phyloP scores from a whole-genome alignment of 1,284 basidiomycete species.

The Microbotryum silenes-acaulis region DNA sequence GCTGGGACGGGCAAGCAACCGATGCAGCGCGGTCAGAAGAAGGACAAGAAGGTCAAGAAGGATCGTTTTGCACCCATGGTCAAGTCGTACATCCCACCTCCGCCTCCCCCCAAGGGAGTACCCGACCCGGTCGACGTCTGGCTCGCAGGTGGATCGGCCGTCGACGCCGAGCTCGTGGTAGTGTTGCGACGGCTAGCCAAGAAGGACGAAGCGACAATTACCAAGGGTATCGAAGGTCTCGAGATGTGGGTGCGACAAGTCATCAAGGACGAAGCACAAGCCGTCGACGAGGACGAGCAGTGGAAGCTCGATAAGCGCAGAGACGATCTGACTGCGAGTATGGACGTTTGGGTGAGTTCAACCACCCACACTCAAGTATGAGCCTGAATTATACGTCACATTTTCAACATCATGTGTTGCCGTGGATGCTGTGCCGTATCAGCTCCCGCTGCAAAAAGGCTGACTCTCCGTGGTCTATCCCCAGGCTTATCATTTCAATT shows the following conservation, averaged over 20 bases:
- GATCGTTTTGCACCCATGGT: conserved; percentile 47
- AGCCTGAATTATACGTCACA: too few species aligned
- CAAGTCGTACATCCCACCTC: conserved; percentile 76
- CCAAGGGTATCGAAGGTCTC: conserved; percentile 79
- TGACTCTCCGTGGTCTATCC: too few species aligned
- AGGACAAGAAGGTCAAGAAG: conserved; percentile 45
- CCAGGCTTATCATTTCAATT: conserved; percentile 76
- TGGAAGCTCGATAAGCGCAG: conserved; percentile 45
- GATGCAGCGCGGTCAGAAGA: conserved; percentile 39
- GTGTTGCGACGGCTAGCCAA: conserved; percentile 75
- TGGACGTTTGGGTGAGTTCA: conserved; percentile 78
- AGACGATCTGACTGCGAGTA: conserved; percentile 50
- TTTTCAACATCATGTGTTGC: too few species aligned
- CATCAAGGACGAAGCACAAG: conserved; percentile 41
- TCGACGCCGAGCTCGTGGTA: conserved; percentile 66
- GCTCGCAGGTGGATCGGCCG: conserved; percentile 49
- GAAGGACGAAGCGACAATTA: conserved; percentile 82
- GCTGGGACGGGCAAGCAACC: conserved; percentile 5
- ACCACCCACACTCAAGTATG: background rate
- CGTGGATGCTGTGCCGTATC: background rate
- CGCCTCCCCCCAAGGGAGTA: conserved; percentile 71
- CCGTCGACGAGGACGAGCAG: conserved; percentile 41
- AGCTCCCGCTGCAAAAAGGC: background rate
- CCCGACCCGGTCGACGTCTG: conserved; percentile 86
- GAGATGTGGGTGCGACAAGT: conserved; percentile 54